phyloP scores from a whole-genome alignment of 2,329 filamentous ascomycete species.

The Nemania sp. region DNA sequence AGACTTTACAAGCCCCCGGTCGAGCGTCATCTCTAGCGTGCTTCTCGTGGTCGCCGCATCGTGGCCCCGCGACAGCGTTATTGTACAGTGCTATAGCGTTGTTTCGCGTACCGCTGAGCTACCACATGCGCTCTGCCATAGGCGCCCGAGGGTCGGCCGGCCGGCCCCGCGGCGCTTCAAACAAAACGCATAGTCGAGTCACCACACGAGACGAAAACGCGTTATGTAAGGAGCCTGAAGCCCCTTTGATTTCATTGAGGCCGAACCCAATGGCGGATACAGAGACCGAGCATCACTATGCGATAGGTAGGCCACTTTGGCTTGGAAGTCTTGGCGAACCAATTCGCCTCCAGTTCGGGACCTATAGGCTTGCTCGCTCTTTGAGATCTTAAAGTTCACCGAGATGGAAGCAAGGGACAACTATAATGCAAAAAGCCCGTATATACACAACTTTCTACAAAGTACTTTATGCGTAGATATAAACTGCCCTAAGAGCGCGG shows the following conservation, averaged over 20 bases:
- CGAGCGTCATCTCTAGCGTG: neutral
- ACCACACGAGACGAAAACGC: too few species aligned
- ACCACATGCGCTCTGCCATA: neutral
- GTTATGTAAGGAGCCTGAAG: neutral
- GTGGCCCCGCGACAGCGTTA: neutral
- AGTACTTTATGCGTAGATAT: neutral
- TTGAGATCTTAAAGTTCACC: neutral
- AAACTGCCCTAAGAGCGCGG: neutral
- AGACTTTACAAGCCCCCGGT: neutral
- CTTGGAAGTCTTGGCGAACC: neutral
- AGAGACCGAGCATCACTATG: neutral
- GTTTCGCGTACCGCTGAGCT: neutral
- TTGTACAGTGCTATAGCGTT: neutral
- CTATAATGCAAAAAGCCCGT: too few species aligned
- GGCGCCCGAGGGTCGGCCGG: neutral
- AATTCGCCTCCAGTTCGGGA: neutral
- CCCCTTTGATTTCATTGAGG: neutral
- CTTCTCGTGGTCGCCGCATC: neutral
- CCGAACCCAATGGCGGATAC: neutral
- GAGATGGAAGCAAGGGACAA: neutral
- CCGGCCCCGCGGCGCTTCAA: neutral
- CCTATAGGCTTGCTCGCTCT: neutral
- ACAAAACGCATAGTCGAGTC: neutral
- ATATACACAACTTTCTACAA: too few species aligned
- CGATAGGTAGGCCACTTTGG: too few species aligned